phyloP scores from a whole-genome alignment of 202 grass and related monocot species.

The Tripidium arundinaceum region DNA sequence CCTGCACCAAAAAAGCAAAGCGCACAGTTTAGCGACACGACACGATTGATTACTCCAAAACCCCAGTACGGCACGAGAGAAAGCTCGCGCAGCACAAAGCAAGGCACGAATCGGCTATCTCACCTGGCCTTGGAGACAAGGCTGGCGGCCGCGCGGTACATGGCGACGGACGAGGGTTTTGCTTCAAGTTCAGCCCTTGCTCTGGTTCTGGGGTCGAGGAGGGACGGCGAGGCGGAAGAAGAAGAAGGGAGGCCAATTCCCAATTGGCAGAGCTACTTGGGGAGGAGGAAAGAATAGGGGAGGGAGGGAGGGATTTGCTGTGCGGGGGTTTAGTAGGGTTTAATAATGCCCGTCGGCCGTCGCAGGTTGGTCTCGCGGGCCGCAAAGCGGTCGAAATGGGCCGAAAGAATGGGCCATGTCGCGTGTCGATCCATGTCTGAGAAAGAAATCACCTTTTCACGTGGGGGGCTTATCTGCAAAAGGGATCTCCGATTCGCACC shows the following conservation, averaged over 20 bases:
- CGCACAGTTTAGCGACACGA: constrained; percentile 14
- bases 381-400: too few species aligned
- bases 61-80: not conserved
- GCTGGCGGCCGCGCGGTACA: constrained; percentile 49
- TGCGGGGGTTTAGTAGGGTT: constrained; percentile 46
- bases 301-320: constrained; percentile 1
- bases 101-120: not conserved
- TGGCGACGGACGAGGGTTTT: not conserved
- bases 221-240: constrained; percentile 15
- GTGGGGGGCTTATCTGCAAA: constrained; percentile 26
- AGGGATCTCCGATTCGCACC: not conserved
- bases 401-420: not conserved
- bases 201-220: not conserved
- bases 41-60: not conserved
- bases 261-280: not conserved
- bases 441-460: not conserved
- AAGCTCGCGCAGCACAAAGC: not conserved
- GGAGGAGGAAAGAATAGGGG: constrained; percentile 19
- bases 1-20: constrained; percentile 22
- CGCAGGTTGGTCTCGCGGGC: constrained; percentile 1
- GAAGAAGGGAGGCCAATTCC: not conserved
- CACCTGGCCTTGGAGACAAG: constrained; percentile 52
- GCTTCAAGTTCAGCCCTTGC: not conserved
- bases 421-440: not conserved
- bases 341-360: not conserved